Evolutionary conservation across 371 early-diverging fungal species (phyloP).

Genomic region (Lichtheimia corymbifera): DNA sequence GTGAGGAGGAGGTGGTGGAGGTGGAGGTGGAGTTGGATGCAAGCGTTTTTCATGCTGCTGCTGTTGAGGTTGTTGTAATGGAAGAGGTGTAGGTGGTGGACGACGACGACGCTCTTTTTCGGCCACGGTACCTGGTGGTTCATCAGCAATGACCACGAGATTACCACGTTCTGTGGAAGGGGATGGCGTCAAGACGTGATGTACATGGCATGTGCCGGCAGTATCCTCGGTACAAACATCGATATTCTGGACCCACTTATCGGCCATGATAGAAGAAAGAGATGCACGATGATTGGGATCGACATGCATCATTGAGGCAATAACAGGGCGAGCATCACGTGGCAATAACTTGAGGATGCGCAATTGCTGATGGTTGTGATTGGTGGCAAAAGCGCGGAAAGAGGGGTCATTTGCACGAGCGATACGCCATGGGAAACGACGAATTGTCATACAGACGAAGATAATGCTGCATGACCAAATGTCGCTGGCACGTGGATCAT

Average conservation of each 20-base stretch:
- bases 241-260: conserved; percentile 60
- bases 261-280: conserved; percentile 41
- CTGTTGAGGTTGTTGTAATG: too few relatives aligned
- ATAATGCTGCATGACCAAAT: conserved; percentile 79
- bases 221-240: conserved; percentile 57
- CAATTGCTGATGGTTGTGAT: conserved; percentile 39
- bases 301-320: conserved; percentile 51
- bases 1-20: too few relatives aligned
- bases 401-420: conserved; percentile 58
- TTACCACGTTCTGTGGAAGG: conserved; percentile 12
- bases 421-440: conserved; percentile 76
- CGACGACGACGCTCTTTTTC: conserved; percentile 23
- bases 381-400: conserved; percentile 48
- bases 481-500: conserved; percentile 72
- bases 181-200: conserved; percentile 39
- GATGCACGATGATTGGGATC: conserved; percentile 52
- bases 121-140: conserved; percentile 25
- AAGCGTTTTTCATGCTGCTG: too few relatives aligned
- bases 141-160: conserved; percentile 20
- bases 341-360: conserved; percentile 56
- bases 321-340: conserved; percentile 46
- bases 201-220: conserved; percentile 47
- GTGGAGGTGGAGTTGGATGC: too few relatives aligned
- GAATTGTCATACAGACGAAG: conserved; percentile 72
- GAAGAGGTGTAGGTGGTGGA: too few relatives aligned